A percentile compares a stretch with the other conserved stretches of the same genome.
Conservation (phyloP, 2,329 filamentous ascomycete genomes). For the Cordyceps tenuipes region DNA sequence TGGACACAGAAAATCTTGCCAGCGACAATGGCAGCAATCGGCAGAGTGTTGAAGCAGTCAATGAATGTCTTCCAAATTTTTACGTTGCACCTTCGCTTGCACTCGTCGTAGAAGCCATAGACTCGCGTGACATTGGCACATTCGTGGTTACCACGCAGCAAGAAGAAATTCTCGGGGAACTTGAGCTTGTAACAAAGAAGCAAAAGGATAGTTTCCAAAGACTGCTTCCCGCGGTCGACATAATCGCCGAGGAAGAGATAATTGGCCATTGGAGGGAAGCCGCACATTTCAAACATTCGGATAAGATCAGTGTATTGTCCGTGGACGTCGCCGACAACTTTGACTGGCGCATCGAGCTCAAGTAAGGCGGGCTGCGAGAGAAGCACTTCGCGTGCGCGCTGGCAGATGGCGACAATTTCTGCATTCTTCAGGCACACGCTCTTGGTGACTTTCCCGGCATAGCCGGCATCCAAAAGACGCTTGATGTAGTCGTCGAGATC, state of each 20-base stretch:
- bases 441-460: slow-evolving; percentile 95
- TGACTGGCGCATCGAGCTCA: slow-evolving; percentile 89
- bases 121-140: slow-evolving; percentile 93
- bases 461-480: slow-evolving; percentile 85
- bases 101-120: slow-evolving; percentile 97
- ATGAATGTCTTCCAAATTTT: slow-evolving; percentile 98
- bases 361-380: slow-evolving; percentile 85
- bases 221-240: slow-evolving; percentile 93
- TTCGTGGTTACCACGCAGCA: slow-evolving; percentile 90
- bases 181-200: slow-evolving; percentile 96
- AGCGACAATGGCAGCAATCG: slow-evolving; percentile 92
- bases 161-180: slow-evolving; percentile 94
- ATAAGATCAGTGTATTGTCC: slow-evolving; percentile 95
- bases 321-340: slow-evolving; percentile 95
- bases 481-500: slow-evolving; percentile 98
- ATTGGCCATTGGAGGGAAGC: slow-evolving; percentile 85
- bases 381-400: slow-evolving; percentile 79
- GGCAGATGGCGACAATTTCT: slow-evolving; percentile 90
- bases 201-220: slow-evolving; percentile 85
- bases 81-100: slow-evolving; percentile 91
- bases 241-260: slow-evolving; percentile 95
- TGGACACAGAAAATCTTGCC: slow-evolving; percentile 98
- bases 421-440: slow-evolving; percentile 96
- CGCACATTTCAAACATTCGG: slow-evolving; percentile 97
- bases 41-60: slow-evolving; percentile 91